phyloP scores from a whole-genome alignment of 345 rosid species.

The Litchi chinensis region DNA sequence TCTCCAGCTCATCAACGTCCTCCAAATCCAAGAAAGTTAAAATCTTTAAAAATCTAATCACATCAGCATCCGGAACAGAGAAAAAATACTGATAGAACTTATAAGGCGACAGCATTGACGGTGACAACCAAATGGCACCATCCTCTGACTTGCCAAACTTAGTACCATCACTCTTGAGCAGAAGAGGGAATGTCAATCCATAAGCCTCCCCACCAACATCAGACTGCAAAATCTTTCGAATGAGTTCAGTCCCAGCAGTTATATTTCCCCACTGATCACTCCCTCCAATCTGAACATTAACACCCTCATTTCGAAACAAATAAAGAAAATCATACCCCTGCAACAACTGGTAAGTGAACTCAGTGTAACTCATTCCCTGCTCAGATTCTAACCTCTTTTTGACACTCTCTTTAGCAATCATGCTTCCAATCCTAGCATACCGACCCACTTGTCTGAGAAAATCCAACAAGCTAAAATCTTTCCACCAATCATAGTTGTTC shows the following conservation, averaged over 20 bases:
- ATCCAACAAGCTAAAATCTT: slow-evolving; percentile 73
- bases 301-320: slow-evolving; percentile 67
- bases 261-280: slow-evolving; percentile 99
- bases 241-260: slow-evolving; percentile 88
- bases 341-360: slow-evolving; percentile 85
- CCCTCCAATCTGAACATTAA: slow-evolving; percentile 93
- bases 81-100: slow-evolving; percentile 95
- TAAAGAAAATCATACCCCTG: slow-evolving; percentile 87
- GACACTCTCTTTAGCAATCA: slow-evolving; percentile 93
- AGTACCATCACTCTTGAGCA: slow-evolving; percentile 84
- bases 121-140: slow-evolving; percentile 94
- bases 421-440: slow-evolving; percentile 81
- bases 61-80: slow-evolving; percentile 83
- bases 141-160: slow-evolving; percentile 98
- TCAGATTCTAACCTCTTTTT: slow-evolving; percentile 91
- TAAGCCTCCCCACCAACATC: slow-evolving; percentile 57
- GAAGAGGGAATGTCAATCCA: slow-evolving; percentile 89
- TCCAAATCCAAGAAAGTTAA: slow-evolving; percentile 76
- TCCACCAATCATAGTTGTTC: slow-evolving; percentile 98
- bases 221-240: slow-evolving; percentile 72
- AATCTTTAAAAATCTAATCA: slow-evolving; percentile 71
- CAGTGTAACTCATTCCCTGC: slow-evolving; percentile 94
- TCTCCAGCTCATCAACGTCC: slow-evolving; percentile 64
- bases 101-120: slow-evolving; percentile 76
- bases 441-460: slow-evolving; percentile 79